A percentile compares a stretch with the other conserved stretches of the same genome.
Conservation (phyloP, 73 alveolate species). For the Uronychia binucleata region DNA sequence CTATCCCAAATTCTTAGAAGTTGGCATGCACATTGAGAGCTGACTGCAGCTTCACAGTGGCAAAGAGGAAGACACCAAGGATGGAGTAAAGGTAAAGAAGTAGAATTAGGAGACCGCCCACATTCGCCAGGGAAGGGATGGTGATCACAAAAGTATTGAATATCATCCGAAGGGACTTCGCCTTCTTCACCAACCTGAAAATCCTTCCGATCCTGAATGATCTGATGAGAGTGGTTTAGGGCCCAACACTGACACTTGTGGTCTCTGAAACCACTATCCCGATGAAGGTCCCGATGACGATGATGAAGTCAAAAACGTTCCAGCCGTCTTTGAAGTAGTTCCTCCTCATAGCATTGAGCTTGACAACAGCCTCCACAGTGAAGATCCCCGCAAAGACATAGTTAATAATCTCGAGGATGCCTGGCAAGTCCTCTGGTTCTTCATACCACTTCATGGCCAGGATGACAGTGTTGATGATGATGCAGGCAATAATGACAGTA, state of each 20-base stretch:
- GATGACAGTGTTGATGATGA: conserved; percentile 22
- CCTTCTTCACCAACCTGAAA: conserved; percentile 62
- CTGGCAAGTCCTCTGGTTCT: conserved; percentile 9
- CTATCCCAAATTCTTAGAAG: conserved; percentile 56
- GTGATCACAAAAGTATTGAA: conserved; percentile 61
- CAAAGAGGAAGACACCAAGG: conserved; percentile 48
- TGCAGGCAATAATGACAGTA: conserved; percentile 15
- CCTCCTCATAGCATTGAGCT: conserved; percentile 78
- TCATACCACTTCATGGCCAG: conserved; percentile 31
- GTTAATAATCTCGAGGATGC: conserved; percentile 63
- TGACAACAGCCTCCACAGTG: conserved; percentile 79
- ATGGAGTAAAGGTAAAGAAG: conserved; percentile 56
- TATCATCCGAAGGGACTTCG: conserved; percentile 52
- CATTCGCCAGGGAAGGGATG: conserved; percentile 62
- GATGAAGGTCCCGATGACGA: conserved; percentile 71
- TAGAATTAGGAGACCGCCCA: conserved; percentile 60
- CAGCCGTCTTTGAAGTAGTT: conserved; percentile 85
- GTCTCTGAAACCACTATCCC: conserved; percentile 63
- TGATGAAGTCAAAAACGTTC: conserved; percentile 92
- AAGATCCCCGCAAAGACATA: conserved; percentile 84
- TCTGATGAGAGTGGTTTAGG: conserved; percentile 57
- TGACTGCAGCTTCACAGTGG: conserved; percentile 32
- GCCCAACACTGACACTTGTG: conserved; percentile 20
- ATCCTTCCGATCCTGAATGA: conserved; percentile 70
- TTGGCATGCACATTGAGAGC: conserved; percentile 22